Percentiles rank a stretch among this genome's conserved stretches.
Conservation (phyloP, 2,329 filamentous ascomycete genomes). For the Aspergillus arachidicola region DNA sequence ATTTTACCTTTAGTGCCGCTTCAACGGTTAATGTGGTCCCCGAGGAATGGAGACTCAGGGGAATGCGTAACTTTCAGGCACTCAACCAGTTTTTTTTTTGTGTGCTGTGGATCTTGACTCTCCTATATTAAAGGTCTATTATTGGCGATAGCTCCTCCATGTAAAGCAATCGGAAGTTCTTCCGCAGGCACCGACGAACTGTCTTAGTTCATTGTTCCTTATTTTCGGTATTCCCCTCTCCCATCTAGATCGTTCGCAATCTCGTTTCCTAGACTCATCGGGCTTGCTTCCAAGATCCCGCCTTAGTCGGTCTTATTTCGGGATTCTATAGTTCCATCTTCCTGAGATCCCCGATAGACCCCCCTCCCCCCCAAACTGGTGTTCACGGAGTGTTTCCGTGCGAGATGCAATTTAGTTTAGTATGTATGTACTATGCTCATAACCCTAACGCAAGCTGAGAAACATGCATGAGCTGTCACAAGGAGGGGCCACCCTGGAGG, state of each 20-base stretch:
- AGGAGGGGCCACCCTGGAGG: not conserved
- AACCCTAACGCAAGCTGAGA: not conserved
- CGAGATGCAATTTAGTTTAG: not conserved
- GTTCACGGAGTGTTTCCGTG: not conserved
- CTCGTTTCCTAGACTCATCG: not conserved
- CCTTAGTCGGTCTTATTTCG: not conserved
- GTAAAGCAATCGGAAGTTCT: not conserved
- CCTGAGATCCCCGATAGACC: not conserved
- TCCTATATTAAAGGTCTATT: not conserved
- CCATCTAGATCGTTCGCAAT: not conserved
- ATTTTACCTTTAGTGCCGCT: not conserved
- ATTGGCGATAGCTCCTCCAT: not conserved
- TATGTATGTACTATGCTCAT: too few relatives aligned
- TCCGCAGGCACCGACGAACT: not conserved
- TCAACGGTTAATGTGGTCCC: not conserved
- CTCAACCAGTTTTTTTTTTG: not conserved
- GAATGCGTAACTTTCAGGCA: not conserved
- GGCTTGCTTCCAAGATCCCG: not conserved
- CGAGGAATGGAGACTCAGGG: not conserved
- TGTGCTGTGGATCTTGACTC: not conserved
- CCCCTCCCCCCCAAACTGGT: not conserved
- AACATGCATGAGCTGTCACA: conserved; percentile 1
- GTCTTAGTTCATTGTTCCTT: not conserved
- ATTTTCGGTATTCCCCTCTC: not conserved
- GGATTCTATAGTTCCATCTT: not conserved